Base-by-base conservation (phyloP, 805 yeast species). In the Candida sphagnicola region DNA sequence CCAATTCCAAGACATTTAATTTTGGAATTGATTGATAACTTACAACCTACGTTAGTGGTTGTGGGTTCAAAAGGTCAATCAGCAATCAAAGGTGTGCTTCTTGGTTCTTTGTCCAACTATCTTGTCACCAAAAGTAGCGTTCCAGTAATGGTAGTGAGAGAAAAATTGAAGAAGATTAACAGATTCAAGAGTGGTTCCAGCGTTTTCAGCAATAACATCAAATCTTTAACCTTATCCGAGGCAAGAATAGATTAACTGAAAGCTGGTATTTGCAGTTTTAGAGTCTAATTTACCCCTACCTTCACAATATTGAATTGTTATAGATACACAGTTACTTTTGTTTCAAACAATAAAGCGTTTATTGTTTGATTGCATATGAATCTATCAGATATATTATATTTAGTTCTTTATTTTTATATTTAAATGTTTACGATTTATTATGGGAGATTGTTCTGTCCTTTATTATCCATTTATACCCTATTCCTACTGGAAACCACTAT, bases 111-210 rank as follows among this genome's bases (percentile, higher is more conserved):
- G 41, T 80, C 87, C 2, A 83, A 83, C 49, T 82, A 83, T 55
- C 62, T 83, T 45, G 87, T 83, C 13, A 78, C 86, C 13, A 78
- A 80, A 56, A 75, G 82, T 49, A 65, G 80, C 13, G 86, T 80
- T 2, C 90, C 91, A 0, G 90, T 83, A 16, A 83, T 83, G 91
- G 90, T 83, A 35, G 91, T 84, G 15, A 70, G 85, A 43, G 76
- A 77, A 48, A 83, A 81, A 55, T 68, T 84, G 52, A 82, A 82
- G 65, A 82, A 82, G 62, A 72, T 80, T 45, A 75, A 80, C 42
- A 71, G 81, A 49, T 75, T 77, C 57, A 70, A 67, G 56, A 53
- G 54, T 34, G 73, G 74, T 8, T 57, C 67, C 28, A 66, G 74
- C 34, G 74, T 74, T 23, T 74, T 78, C 57, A 67, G 79, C 25